phyloP scores from a whole-genome alignment of 805 yeast species.

The Cyberlindnera maritima region DNA sequence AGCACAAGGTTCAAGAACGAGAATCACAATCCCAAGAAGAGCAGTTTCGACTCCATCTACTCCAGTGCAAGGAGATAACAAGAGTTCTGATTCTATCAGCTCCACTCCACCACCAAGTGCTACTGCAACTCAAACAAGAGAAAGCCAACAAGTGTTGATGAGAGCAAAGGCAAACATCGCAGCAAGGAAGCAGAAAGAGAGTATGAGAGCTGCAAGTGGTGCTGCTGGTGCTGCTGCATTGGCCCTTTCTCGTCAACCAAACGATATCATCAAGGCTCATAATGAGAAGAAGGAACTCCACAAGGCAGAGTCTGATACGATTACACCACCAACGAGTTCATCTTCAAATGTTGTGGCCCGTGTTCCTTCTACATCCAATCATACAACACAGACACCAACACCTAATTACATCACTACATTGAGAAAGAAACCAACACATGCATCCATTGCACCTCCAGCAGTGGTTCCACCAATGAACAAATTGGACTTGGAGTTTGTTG shows the following conservation, averaged over 20 bases:
- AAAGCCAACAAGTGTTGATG: conserved; percentile 26
- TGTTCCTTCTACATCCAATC: conserved; percentile 1
- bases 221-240: conserved; percentile 29
- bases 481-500: conserved; percentile 58
- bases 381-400: conserved; percentile 1
- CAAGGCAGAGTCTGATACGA: background rate
- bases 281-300: conserved; percentile 12
- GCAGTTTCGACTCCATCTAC: conserved; percentile 25
- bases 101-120: conserved; percentile 16
- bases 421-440: conserved; percentile 13
- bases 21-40: conserved; percentile 26
- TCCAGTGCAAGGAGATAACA: conserved; percentile 11
- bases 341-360: conserved; percentile 11
- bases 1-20: conserved; percentile 13
- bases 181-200: conserved; percentile 27
- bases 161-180: conserved; percentile 29
- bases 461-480: conserved; percentile 45
- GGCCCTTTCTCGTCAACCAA: conserved; percentile 28
- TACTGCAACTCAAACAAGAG: conserved; percentile 15
- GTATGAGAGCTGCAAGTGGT: conserved; percentile 16
- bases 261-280: conserved; percentile 25
- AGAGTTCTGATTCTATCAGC: conserved; percentile 8
- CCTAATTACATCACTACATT: conserved; percentile 5
- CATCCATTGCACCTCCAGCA: conserved; percentile 9
- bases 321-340: conserved; percentile 9